phyloP scores from a whole-genome alignment of 306 rosid species.

The Senna tora region DNA sequence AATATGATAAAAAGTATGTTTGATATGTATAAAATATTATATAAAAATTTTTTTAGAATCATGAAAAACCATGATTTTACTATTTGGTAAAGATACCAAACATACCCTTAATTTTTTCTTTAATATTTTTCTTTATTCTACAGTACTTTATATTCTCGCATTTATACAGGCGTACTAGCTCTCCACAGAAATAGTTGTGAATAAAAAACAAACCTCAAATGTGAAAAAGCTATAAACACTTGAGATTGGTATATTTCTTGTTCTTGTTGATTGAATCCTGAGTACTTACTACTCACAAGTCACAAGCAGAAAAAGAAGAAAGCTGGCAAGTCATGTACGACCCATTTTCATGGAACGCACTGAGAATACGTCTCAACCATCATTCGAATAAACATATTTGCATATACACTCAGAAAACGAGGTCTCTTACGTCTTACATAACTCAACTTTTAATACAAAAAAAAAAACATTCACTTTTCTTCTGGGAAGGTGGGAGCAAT shows the following conservation, averaged over 20 bases:
- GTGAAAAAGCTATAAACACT: background rate
- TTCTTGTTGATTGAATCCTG: slow-evolving; percentile 20
- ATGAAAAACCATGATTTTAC: no score
- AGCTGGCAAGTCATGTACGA: slow-evolving; percentile 40
- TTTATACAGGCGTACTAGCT: no score
- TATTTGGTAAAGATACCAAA: no score
- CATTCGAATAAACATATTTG: slow-evolving; percentile 21
- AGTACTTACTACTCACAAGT: slow-evolving; percentile 17
- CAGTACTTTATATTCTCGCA: no score
- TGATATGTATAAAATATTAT: no score
- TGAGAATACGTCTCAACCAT: slow-evolving; percentile 41
- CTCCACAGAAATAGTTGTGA: no score
- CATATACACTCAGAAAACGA: slow-evolving; percentile 33
- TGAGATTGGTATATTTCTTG: background rate
- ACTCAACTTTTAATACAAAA: slow-evolving; percentile 35
- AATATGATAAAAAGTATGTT: no score
- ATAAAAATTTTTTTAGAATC: no score
- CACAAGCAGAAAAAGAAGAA: slow-evolving; percentile 20
- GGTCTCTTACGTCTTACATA: slow-evolving; percentile 41
- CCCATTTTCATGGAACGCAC: slow-evolving; percentile 33
- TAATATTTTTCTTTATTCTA: no score
- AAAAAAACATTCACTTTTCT: slow-evolving; percentile 23
- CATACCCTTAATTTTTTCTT: no score
- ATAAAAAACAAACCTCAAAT: no score
- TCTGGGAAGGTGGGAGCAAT: slow-evolving; percentile 40